Percentiles rank a stretch among this genome's conserved stretches.
Conservation (phyloP, 768 basidiomycete genomes). For the Russula olivacea region DNA sequence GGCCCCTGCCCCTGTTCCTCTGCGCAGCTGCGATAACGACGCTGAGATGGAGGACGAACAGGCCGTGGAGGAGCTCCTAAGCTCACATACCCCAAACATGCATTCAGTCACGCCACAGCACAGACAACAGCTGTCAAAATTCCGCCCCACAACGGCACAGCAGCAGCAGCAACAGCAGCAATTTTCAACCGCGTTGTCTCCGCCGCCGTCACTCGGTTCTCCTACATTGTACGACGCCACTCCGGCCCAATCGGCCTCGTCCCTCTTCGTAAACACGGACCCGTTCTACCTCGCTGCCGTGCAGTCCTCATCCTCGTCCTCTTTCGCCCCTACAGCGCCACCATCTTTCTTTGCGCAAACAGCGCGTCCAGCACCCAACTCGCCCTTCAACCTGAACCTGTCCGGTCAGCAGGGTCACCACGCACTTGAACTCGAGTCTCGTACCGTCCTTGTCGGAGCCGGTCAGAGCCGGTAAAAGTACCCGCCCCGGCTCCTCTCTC, state of each 20-base stretch:
- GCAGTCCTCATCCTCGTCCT: constrained; percentile 28
- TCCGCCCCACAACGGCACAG: constrained; percentile 13
- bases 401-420: constrained; percentile 20
- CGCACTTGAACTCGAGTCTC: constrained; percentile 18
- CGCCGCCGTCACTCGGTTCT: constrained; percentile 6
- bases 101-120: constrained; percentile 6
- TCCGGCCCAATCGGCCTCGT: constrained; percentile 24
- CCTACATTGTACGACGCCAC: constrained; percentile 9
- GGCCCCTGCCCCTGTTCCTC: constrained; percentile 28
- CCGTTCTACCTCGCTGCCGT: constrained; percentile 45
- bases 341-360: constrained; percentile 23
- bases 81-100: constrained; percentile 30
- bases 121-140: constrained; percentile 9
- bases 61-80: constrained; percentile 43
- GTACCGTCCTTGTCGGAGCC: constrained; percentile 22
- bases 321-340: not conserved
- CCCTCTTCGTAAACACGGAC: constrained; percentile 42
- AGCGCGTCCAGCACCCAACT: constrained; percentile 17
- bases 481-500: not conserved
- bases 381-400: constrained; percentile 20
- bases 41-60: constrained; percentile 42
- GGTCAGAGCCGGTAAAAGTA: constrained; percentile 20
- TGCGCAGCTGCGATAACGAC: constrained; percentile 26
- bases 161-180: constrained; percentile 22
- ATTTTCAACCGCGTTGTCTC: constrained; percentile 25